Evolutionary conservation across 2,329 filamentous ascomycete species (phyloP), one percentile per base, ranked within the genome.

Genomic region (Alternaria conjuncta): DNA sequence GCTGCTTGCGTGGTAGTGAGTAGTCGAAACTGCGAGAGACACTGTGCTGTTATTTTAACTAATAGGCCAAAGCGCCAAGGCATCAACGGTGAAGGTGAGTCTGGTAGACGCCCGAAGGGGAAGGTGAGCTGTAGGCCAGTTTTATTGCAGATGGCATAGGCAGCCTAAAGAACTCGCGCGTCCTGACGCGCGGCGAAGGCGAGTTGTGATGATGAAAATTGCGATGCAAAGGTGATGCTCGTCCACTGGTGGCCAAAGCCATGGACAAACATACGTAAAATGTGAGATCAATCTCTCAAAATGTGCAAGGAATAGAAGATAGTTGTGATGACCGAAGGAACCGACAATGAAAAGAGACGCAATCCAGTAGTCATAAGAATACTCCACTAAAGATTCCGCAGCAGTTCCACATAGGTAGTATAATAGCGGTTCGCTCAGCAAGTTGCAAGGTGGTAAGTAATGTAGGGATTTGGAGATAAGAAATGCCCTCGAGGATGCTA

Each of bases 81-180:
- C 44, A 41, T 25, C 44, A 9, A 46, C 8, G 58, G 58, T 55
- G 58, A 65, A 65, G 55, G 45, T 55, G 51, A 53, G 36, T 20
- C 15, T 59, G 36, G 5, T 23, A 30, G 41, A 13, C 15, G 41
- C 28, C n/a, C 3, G 26, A 44, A 25, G 7, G 15, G 18, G 49
- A 47, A 25, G 13, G 45, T 13, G 23, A 21, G 13, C 21, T 25
- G 15, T 6, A 21, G 15, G 1, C 7, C 15, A 25, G 10, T 9
- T 25, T 41, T 25, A 5, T 15, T 11, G 8, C 15, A 54, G 30
- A 32, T 41, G 30, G 30, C 20, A 13, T 53, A 11, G 36, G 36
- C n/a, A 41, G 1, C 36, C 36, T 41, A 41, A 2, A 41, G 36
- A 41, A 1, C 36, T 41, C 36, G 18, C 8, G 36, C 36, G 36